Percentiles rank a stretch among this genome's conserved stretches.
Evolutionary conservation across 495 filamentous ascomycete genomes (phyloP).

Genomic region (Penicillium malachiteum): DNA sequence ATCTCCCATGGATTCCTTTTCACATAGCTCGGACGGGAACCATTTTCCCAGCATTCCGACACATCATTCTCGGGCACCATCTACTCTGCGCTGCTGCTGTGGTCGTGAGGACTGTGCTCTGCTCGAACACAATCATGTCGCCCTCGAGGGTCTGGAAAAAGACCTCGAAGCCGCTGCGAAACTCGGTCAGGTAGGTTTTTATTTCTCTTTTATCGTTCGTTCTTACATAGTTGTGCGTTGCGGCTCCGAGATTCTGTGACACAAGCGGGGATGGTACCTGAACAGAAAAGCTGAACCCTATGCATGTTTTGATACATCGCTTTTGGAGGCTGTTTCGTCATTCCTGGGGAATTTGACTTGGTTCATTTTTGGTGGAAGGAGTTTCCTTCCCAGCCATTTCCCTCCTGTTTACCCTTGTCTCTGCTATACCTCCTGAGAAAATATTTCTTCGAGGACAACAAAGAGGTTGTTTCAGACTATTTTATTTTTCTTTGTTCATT

Average conservation of each 20-base stretch:
- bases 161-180: slow-evolving; percentile 82
- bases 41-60: slow-evolving; percentile 41
- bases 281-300: slow-evolving; percentile 12
- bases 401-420: background rate
- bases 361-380: slow-evolving; percentile 1
- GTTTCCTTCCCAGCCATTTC: background rate
- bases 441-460: background rate
- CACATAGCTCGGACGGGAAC: slow-evolving; percentile 27
- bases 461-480: background rate
- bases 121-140: slow-evolving; percentile 72
- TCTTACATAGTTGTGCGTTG: slow-evolving; percentile 6
- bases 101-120: slow-evolving; percentile 76
- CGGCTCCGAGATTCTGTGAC: slow-evolving; percentile 1
- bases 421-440: background rate
- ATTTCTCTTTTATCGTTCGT: slow-evolving; percentile 2
- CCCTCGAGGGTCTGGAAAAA: slow-evolving; percentile 77
- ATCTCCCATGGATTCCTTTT: slow-evolving; percentile 33
- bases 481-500: background rate
- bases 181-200: slow-evolving; percentile 77
- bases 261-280: background rate
- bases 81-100: slow-evolving; percentile 71
- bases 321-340: slow-evolving; percentile 11
- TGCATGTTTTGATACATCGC: slow-evolving; percentile 27
- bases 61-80: slow-evolving; percentile 31
- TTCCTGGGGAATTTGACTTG: background rate